Percentiles rank a stretch among this genome's conserved stretches.
These are phyloP conservation scores for Eremomyces bilateralis DNA, from an alignment of 495 filamentous ascomycete genomes.

Conservation along the genomic window DNA sequence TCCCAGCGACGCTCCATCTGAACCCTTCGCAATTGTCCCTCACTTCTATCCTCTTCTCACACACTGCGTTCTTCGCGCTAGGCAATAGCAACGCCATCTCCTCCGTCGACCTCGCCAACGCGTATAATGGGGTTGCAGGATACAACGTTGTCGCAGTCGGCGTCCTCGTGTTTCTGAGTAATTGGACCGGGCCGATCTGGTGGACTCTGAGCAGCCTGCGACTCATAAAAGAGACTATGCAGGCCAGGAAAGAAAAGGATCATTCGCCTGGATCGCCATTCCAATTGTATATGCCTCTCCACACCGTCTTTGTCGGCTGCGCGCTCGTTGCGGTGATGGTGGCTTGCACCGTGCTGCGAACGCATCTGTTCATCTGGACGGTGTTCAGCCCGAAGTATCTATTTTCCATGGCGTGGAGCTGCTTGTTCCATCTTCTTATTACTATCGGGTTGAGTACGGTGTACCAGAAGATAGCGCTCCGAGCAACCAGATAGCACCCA, in stretches of 20 bases:
- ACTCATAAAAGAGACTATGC: neutral
- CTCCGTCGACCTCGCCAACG: slow-evolving; percentile 34
- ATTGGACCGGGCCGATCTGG: slow-evolving; percentile 85
- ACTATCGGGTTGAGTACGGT: too few relatives aligned
- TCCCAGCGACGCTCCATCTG: slow-evolving; percentile 5
- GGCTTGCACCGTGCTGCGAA: slow-evolving; percentile 63
- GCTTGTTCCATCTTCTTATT: slow-evolving; percentile 48
- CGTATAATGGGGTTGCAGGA: slow-evolving; percentile 25
- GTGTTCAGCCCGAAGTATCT: slow-evolving; percentile 96
- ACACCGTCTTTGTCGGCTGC: slow-evolving; percentile 43
- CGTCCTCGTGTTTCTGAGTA: slow-evolving; percentile 59
- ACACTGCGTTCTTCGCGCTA: slow-evolving; percentile 63
- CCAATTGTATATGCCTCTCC: slow-evolving; percentile 26
- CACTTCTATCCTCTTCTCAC: slow-evolving; percentile 14
- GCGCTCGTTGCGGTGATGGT: slow-evolving; percentile 56
- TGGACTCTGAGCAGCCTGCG: slow-evolving; percentile 31
- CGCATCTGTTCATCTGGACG: slow-evolving; percentile 96
- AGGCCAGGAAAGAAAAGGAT: neutral
- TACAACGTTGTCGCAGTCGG: slow-evolving; percentile 43
- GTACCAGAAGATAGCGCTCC: too few relatives aligned
- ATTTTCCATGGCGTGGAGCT: slow-evolving; percentile 70
- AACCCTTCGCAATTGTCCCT: slow-evolving; percentile 10
- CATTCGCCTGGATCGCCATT: neutral
- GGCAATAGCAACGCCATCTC: slow-evolving; percentile 87
- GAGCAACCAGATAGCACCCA: too few relatives aligned